phyloP scores from a whole-genome alignment of 768 basidiomycete genomes.

The Neoboletus subvelutipes region DNA sequence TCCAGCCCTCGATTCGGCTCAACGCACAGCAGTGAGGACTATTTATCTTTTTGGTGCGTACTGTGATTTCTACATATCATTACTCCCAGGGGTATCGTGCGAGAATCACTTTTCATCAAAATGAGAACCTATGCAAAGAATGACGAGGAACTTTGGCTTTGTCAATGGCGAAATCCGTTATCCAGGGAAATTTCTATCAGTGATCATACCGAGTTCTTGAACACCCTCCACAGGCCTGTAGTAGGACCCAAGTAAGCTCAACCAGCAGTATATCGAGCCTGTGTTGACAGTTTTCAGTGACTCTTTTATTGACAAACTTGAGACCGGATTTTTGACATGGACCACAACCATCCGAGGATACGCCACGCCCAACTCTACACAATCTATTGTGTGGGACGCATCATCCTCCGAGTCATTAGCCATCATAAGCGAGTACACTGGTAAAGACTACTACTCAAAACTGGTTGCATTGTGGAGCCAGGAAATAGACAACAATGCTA shows the following conservation, averaged over 20 bases:
- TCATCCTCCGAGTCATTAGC: slow-evolving; percentile 50
- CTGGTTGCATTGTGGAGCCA: slow-evolving; percentile 73
- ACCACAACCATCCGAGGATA: slow-evolving; percentile 62
- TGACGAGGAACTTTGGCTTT: slow-evolving; percentile 67
- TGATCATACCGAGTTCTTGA: slow-evolving; percentile 51
- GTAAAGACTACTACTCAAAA: slow-evolving; percentile 57
- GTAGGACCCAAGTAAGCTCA: slow-evolving; percentile 36
- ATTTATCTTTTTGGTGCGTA: background rate
- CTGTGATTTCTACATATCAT: background rate
- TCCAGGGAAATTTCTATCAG: slow-evolving; percentile 43
- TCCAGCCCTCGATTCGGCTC: slow-evolving; percentile 66
- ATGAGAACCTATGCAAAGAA: slow-evolving; percentile 69
- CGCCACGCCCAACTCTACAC: slow-evolving; percentile 30
- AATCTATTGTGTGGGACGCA: slow-evolving; percentile 52
- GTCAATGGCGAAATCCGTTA: slow-evolving; percentile 69
- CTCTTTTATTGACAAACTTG: slow-evolving; percentile 69
- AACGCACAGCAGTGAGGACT: slow-evolving; percentile 57
- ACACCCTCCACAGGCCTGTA: slow-evolving; percentile 43
- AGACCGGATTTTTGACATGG: slow-evolving; percentile 82
- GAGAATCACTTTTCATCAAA: slow-evolving; percentile 67
- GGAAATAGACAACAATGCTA: slow-evolving; percentile 63
- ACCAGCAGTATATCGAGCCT: background rate
- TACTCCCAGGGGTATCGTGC: slow-evolving; percentile 57
- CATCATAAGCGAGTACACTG: slow-evolving; percentile 48
- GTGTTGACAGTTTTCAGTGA: slow-evolving; percentile 33